Evolutionary conservation across 305 asterid species (phyloP), one percentile per base, ranked within the genome.

Genomic region (Coffea humblotiana): DNA sequence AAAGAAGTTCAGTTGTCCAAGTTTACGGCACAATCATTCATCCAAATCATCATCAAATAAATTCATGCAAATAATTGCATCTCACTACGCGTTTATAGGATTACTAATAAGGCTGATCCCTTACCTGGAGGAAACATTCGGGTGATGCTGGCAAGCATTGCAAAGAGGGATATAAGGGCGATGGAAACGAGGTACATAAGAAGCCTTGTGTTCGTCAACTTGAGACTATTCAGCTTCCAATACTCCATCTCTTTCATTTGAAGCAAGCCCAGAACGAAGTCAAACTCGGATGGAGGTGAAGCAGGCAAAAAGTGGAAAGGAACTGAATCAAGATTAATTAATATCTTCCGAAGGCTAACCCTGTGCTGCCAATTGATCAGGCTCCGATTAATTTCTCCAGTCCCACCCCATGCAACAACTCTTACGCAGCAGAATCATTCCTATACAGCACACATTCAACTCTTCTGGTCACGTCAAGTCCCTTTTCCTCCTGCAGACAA

Each of bases 341-440:
- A 40, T 49, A 51, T 51, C 58, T 51, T 51, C 32, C 13, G 27
- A 25, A 52, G 66, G 29, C 66, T 25, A 25, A 65, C 11, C 79
- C 23, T 43, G 64, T 47, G 68, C 60, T 43, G 1, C 7, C 48
- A 51, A 51, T 51, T n/a, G 8, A 10, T 74, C 72, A 71, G 71
- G 58, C 75, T 74, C 65, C 72, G 77, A 63, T 18, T 58, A 58
- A 5, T 56, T 69, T 74, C 76, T 73, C 32, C 64, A n/a, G 78
- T 73, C 77, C 77, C 86, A 81, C 79, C 71, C 77, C 86, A 81
- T 82, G 82, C 84, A 84, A 79, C 68, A 74, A 32, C 70, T 76
- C 63, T 48, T 43, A 63, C 47, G 78, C 81, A 65, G 13, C 43
- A 67, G 69, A 81, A 76, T 72, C 77, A 81, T 47, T 45, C 45